Conservation (phyloP, 495 filamentous ascomycete genomes). For the Lindgomyces ingoldianus region DNA sequence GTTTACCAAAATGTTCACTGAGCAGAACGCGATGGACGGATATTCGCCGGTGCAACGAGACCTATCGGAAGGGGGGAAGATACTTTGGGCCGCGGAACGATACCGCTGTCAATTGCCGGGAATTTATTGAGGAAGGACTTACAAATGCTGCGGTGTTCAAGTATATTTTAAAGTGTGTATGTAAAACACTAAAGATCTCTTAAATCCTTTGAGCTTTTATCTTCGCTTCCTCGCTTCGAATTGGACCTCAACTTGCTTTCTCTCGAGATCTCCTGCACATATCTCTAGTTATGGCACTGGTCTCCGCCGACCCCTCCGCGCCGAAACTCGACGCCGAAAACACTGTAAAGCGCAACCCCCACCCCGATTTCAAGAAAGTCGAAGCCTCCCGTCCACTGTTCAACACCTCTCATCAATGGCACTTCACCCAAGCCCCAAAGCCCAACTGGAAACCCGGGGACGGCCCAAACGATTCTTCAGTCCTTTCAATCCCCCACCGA, state of each 20-base stretch:
- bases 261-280: too few relatives aligned
- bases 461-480: slow-evolving; percentile 67
- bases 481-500: slow-evolving; percentile 63
- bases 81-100: too few relatives aligned
- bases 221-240: too few relatives aligned
- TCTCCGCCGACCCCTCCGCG: not conserved
- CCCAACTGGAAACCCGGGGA: slow-evolving; percentile 78
- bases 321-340: slow-evolving; percentile 49
- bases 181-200: not conserved
- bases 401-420: slow-evolving; percentile 48
- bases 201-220: too few relatives aligned
- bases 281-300: not conserved
- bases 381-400: slow-evolving; percentile 75
- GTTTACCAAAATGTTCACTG: not conserved
- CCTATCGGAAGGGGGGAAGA: not conserved
- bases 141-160: too few relatives aligned
- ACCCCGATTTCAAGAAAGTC: slow-evolving; percentile 74
- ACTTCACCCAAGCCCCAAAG: slow-evolving; percentile 68
- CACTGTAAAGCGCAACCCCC: slow-evolving; percentile 61
- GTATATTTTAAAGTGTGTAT: too few relatives aligned
- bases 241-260: too few relatives aligned
- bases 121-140: not conserved
- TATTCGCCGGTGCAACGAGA: too few relatives aligned
- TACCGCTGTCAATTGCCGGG: not conserved
- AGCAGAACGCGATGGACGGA: not conserved